These are phyloP conservation scores for Cinnamomum micranthum DNA, from an alignment of 164 flowering plant genomes.

Conservation along the genomic window DNA sequence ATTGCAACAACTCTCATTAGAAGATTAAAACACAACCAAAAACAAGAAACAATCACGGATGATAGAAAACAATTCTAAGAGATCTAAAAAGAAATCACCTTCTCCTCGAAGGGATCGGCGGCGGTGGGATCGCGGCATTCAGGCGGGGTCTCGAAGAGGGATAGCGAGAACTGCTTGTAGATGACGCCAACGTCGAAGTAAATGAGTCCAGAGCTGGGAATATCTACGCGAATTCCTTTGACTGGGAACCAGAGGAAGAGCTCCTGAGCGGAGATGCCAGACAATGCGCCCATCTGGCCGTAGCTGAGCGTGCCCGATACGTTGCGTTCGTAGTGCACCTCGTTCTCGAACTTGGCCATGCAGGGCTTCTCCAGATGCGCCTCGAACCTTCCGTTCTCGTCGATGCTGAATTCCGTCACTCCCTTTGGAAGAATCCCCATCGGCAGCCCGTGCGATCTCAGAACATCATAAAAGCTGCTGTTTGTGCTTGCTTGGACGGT, in stretches of 20 bases:
- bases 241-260: constrained; percentile 50
- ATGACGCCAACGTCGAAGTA: constrained; percentile 48
- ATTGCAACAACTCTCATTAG: too few relatives aligned
- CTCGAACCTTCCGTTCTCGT: constrained; percentile 33
- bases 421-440: constrained; percentile 43
- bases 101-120: background rate
- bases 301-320: constrained; percentile 34
- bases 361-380: constrained; percentile 35
- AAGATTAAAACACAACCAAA: background rate
- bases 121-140: constrained; percentile 28
- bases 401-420: constrained; percentile 25
- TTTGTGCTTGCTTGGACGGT: background rate
- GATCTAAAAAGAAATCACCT: background rate
- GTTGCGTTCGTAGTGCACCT: constrained; percentile 35
- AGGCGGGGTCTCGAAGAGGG: constrained; percentile 41
- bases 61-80: background rate
- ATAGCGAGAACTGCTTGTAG: constrained; percentile 38
- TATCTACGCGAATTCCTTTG: constrained; percentile 39
- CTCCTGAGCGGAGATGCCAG: constrained; percentile 45
- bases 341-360: constrained; percentile 37
- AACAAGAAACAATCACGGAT: too few relatives aligned
- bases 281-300: constrained; percentile 36
- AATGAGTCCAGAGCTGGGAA: constrained; percentile 46
- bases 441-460: constrained; percentile 31
- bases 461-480: constrained; percentile 29